Base-by-base conservation (phyloP, 345 rosid species). In the Hirschfeldia incana region DNA sequence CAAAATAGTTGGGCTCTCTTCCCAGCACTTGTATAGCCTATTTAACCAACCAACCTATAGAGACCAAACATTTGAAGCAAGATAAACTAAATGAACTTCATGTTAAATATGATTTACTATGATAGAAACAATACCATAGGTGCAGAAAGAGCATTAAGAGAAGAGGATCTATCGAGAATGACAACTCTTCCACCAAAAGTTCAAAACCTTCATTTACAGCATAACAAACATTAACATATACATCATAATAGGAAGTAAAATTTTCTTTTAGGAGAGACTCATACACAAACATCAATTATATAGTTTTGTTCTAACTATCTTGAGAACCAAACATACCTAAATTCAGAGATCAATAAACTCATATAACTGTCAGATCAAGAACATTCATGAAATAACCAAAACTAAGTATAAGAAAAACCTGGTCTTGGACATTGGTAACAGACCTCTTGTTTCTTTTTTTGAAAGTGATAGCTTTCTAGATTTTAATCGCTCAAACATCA, bases 11-110 rank as follows among this genome's bases (percentile, higher is more conserved):
- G 96, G 89, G 60, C 90, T 95, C 74, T 93, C 97, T 85, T 95
- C 93, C 99, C 99, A 95, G 28, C 90, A 91, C 63, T 90, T 96
- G 58, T 93, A 95, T 30, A 93, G 82, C 84, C 89, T 89, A 69
- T 82, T 88, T 72, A 91, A 81, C 76, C 98, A 84, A 73, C 89
- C 86, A 51, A 85, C 88, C 99, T 90, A 78, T 3, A 37, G 8
- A 37, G 3, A 39, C 62, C 58, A 16, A 8, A 51, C 16, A 60
- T 1, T 44, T 6, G 34, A 39, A 68, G 51, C 16, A 17, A 42
- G 10, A 37, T 21, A 37, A 37, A 37, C 42, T 37, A 37, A 37
- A 8, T 2, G 4, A 6, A 67, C 9, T 57, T 11, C 1, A 66
- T 34, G n/a, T 36, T 33, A 9, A 44, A 70, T 8, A 69, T 37